phyloP scores from a whole-genome alignment of 805 yeast species.

The Hermanozyma aechmeae region DNA sequence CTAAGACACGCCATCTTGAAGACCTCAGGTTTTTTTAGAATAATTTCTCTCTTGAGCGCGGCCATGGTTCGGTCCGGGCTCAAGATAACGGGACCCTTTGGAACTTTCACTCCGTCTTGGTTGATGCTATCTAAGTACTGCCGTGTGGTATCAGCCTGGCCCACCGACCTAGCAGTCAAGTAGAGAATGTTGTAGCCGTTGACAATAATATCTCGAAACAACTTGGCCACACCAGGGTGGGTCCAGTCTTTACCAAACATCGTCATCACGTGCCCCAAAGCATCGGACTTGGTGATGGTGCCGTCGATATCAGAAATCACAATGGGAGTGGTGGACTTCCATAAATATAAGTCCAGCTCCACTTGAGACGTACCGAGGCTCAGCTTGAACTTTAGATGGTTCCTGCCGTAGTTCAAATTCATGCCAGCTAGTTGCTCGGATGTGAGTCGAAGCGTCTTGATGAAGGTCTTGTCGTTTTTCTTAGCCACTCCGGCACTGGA shows the following conservation, averaged over 20 bases:
- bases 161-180: conserved; percentile 90
- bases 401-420: conserved; percentile 68
- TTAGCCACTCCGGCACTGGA: no score
- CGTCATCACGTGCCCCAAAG: conserved; percentile 89
- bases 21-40: conserved; percentile 92
- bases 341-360: conserved; percentile 63
- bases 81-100: conserved; percentile 86
- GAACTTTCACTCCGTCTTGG: conserved; percentile 62
- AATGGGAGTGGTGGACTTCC: conserved; percentile 80
- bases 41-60: conserved; percentile 85
- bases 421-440: conserved; percentile 78
- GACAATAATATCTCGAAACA: conserved; percentile 74
- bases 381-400: conserved; percentile 69
- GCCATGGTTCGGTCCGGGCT: conserved; percentile 97
- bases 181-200: conserved; percentile 94
- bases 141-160: conserved; percentile 88
- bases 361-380: conserved; percentile 76
- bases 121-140: conserved; percentile 68
- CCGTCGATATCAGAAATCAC: conserved; percentile 98
- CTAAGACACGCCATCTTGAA: conserved; percentile 95
- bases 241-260: conserved; percentile 98
- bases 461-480: conserved; percentile 36
- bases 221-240: conserved; percentile 86
- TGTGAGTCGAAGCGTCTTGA: conserved; percentile 83
- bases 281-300: conserved; percentile 95